Base-by-base conservation (phyloP, 495 filamentous ascomycete species). In the Aspergillus diversus region DNA sequence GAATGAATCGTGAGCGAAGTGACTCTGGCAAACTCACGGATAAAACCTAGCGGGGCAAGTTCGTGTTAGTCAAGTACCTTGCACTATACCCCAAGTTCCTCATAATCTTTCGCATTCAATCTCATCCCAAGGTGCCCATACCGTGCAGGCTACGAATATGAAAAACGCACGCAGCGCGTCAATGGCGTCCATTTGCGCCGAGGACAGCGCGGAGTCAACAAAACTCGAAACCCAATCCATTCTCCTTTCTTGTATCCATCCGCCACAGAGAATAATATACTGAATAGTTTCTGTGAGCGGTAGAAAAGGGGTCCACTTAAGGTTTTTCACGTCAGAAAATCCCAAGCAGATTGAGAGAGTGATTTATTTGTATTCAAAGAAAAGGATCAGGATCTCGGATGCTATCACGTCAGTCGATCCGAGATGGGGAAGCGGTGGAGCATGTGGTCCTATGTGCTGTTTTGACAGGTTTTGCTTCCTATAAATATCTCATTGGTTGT, bases 1-100 rank as follows among this genome's bases (percentile, higher is more conserved):
- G 67, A 34, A 89, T 71, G 71, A 87, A 86, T 48, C 85, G 85
- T 49, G 68, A 64, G 55, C 74, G 78, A 27, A 88, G 67, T n/a
- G 79, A 63, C 37, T 83, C 76, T n/a, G 82, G 68, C 61, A 80
- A 70, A 68, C 77, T 80, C 53, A 85, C 73, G 32, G 84, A 70
- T 31, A 88, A 63, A n/a, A 85, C 79, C 86, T 89, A 72, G 47
- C 46, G 56, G 64, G 63, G 60, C 67, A 64, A 65, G 59, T 66
- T 63, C 21, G 2, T 1, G 21, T 27, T 27, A 27, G 21, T 33
- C 69, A 64, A 66, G 66, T 63, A 49, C 58, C 57, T 58, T 67
- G 61, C 54, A 66, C 3, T 4, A 50, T 5, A 31, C 1, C 11
- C 9, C 7, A 17, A 50, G 47, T 9, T 31, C 27, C 16, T 32